Base-by-base conservation (phyloP, 2,329 filamentous ascomycete species). In the Ophiostoma ips region DNA sequence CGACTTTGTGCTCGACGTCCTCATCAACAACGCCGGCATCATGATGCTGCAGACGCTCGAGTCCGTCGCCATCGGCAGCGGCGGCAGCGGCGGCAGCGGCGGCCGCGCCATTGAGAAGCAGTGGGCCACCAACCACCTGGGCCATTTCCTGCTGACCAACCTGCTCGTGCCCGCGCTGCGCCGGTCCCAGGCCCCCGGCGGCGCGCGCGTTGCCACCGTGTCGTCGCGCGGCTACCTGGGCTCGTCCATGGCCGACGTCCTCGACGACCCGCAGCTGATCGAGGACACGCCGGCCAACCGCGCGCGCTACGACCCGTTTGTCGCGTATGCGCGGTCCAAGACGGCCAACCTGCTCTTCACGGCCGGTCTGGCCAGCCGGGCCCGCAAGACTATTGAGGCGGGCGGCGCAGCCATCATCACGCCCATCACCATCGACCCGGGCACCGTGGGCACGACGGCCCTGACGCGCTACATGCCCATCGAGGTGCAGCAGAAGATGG, bases 241-340 rank as follows among this genome's bases (percentile, higher is more conserved):
- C 2, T 64, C 66, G 4, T 62, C 66, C 1, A 60, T 73, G 21
- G 38, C 38, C n/a, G 60, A 66, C 7, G 72, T 71, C 48, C 64
- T 69, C 15, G 69, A 73, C 51, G 63, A 63, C 43, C 69, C 67
- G 33, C 68, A 71, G 49, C 59, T 68, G 45, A 64, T 54, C 18
- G 66, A n/a, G 64, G 65, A 50, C 57, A 61, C 18, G 56, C 30
- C 37, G 30, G 52, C 36, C 31, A 40, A 19, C 36, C 46, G 31
- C 16, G 37, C 31, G 10, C 18, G 28, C 28, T 68, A 9, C 65
- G 63, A 12, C 56, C 54, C 1, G 58, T 63, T 52, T 62, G 54
- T 64, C 15, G 70, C 70, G 3, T 76, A 77, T 53, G 67, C 64
- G 2, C 71, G 73, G 55, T 71, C 69, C 56, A 76, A 76, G 59